A percentile compares a stretch with the other conserved stretches of the same genome.
Evolutionary conservation across 23 red algal genomes (phyloP).

Genomic region (Cyanidiococcus yangmingshanensis): DNA sequence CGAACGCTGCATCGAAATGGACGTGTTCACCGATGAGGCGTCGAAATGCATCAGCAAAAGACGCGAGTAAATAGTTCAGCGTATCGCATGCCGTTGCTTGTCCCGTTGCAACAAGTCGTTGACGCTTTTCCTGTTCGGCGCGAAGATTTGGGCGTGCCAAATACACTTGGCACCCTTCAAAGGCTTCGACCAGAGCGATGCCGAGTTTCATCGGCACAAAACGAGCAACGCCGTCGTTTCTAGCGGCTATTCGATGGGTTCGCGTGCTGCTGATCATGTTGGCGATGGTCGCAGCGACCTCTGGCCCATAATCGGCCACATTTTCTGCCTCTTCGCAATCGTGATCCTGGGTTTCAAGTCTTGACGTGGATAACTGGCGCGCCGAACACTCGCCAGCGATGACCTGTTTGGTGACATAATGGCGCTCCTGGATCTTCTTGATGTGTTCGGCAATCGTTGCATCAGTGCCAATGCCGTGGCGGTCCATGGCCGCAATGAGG

Average conservation of each 20-base stretch:
- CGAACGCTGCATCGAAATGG: slow-evolving; percentile 7
- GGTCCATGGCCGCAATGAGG: slow-evolving; percentile 79
- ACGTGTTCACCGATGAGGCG: neutral
- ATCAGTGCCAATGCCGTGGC: slow-evolving; percentile 93
- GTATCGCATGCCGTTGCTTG: neutral
- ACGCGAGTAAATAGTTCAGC: neutral
- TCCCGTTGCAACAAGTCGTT: slow-evolving; percentile 37
- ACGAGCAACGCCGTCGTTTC: neutral
- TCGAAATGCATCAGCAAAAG: neutral
- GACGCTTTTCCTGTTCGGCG: slow-evolving; percentile 55
- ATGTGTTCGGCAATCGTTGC: slow-evolving; percentile 98
- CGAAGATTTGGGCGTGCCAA: slow-evolving; percentile 69
- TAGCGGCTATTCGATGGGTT: neutral
- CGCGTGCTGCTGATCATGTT: neutral
- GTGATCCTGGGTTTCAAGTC: neutral
- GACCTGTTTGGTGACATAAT: slow-evolving; percentile 68
- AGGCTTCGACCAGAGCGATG: slow-evolving; percentile 63
- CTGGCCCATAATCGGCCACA: neutral
- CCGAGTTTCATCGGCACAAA: slow-evolving; percentile 78
- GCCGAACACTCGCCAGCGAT: neutral
- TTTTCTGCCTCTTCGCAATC: neutral
- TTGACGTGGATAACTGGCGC: neutral
- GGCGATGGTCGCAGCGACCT: neutral
- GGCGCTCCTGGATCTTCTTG: slow-evolving; percentile 76
- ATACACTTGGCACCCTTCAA: slow-evolving; percentile 58